Conservation (phyloP, 257 asterid genomes). For the Solanum neorickii region DNA sequence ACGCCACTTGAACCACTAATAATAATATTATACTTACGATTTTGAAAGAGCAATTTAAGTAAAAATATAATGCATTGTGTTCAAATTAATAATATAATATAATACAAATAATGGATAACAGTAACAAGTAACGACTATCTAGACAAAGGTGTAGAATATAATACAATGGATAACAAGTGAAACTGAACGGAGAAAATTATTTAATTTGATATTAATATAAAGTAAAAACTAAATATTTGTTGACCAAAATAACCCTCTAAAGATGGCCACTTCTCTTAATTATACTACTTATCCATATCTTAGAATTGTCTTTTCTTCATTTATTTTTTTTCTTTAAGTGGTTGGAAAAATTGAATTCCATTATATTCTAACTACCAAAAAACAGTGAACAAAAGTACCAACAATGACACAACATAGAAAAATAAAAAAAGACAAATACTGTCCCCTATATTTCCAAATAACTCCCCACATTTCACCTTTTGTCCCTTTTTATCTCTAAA, state of each 20-base stretch:
- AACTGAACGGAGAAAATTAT: fast-evolving
- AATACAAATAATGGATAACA: too few relatives aligned
- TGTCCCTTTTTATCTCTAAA: neutral
- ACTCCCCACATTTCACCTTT: neutral
- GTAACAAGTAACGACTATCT: too few relatives aligned
- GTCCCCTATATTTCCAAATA: neutral
- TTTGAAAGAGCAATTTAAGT: neutral
- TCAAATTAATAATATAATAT: too few relatives aligned
- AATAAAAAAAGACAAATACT: neutral
- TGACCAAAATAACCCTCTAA: neutral
- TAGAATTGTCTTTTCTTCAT: neutral
- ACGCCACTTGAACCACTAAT: too few relatives aligned
- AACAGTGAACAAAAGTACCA: neutral
- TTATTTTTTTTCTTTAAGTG: neutral
- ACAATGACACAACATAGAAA: neutral
- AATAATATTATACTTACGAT: too few relatives aligned
- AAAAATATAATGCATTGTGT: too few relatives aligned
- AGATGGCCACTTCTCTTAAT: neutral
- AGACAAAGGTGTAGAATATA: too few relatives aligned
- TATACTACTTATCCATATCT: too few relatives aligned
- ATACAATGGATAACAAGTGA: too few relatives aligned
- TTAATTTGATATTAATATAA: too few relatives aligned
- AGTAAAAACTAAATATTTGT: neutral
- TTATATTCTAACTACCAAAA: neutral
- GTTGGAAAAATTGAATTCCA: neutral